Evolutionary conservation across 225 moss, liverwort and hornwort species (phyloP), one percentile per base, ranked within the genome.

Genomic region (Anthoceros angustus): DNA sequence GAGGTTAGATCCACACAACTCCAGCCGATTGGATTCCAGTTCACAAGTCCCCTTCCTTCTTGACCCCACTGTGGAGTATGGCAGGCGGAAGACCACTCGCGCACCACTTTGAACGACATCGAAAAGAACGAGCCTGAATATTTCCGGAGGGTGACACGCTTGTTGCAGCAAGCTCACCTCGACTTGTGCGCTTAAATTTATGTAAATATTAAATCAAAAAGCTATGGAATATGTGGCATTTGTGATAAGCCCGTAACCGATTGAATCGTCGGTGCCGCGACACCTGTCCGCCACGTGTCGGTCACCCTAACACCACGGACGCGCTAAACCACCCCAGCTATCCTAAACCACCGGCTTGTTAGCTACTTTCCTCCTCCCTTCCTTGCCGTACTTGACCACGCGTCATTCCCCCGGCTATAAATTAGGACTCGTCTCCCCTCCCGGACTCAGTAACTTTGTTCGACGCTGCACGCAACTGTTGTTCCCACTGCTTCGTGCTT

Each of bases 51-150:
- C 25, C 11, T 32, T 63, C 40, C 24, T 10, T 25, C 42, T 25
- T 6, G 23, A 25, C 3, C 4, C 49, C 14, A n/a, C 16, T 50
- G 64, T 18, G 49, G 41, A 43, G 76, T 78, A 32, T 32, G 32
- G 67, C 80, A 94, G 94, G 98, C 92, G 32, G 92, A 98, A 75
- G 77, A 80, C 74, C 98, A 98, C 67, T 92, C 89, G 73, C 70
- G 74, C n/a, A 82, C 67, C 15, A 79, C 82, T 24, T 64, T 98
- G 63, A 76, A 82, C 63, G 84, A 78, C 12, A 62, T 98, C 66
- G 77, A 75, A 63, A 74, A 60, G 8, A 64, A 74, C 40, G 89
- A 98, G 62, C 86, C 76, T 41, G 86, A 84, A 26, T 92, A 77
- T 71, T 87, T 72, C 72, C 72, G 69, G 16, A 88, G 84, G 89